These are phyloP conservation scores for Acmispon strigosus DNA, from an alignment of 306 rosid species.

Conservation along the genomic window DNA sequence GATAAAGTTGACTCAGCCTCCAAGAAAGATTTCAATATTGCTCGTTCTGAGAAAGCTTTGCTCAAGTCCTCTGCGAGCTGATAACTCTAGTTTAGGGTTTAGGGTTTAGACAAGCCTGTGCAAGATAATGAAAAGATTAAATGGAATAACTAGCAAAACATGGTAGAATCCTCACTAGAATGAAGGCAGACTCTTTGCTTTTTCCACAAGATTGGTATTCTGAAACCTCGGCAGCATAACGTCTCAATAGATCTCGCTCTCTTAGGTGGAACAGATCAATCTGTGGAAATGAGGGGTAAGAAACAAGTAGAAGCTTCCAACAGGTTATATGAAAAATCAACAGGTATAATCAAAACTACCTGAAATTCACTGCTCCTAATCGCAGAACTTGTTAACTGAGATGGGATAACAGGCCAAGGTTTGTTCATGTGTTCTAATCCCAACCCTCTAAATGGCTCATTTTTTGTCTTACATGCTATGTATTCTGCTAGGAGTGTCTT, in stretches of 20 bases:
- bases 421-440: slow-evolving; percentile 92
- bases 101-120: too few species aligned
- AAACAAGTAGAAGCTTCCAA: slow-evolving; percentile 8
- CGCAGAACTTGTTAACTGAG: slow-evolving; percentile 52
- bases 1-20: slow-evolving; percentile 59
- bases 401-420: slow-evolving; percentile 57
- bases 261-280: slow-evolving; percentile 71
- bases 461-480: slow-evolving; percentile 49
- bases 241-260: slow-evolving; percentile 74
- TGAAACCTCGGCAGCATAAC: slow-evolving; percentile 66
- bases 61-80: slow-evolving; percentile 84
- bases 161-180: slow-evolving; percentile 43
- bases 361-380: slow-evolving; percentile 66
- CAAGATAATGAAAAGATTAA: neutral
- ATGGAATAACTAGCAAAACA: neutral
- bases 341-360: slow-evolving; percentile 32
- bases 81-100: slow-evolving; percentile 80
- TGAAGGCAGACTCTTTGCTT: slow-evolving; percentile 63
- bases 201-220: slow-evolving; percentile 60
- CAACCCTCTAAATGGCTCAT: slow-evolving; percentile 60
- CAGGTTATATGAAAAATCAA: neutral
- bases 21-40: slow-evolving; percentile 48
- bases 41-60: slow-evolving; percentile 81
- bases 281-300: slow-evolving; percentile 38
- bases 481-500: slow-evolving; percentile 77